These are phyloP conservation scores for Pyrus pyrifolia DNA, from an alignment of 306 rosid species.

Conservation along the genomic window DNA sequence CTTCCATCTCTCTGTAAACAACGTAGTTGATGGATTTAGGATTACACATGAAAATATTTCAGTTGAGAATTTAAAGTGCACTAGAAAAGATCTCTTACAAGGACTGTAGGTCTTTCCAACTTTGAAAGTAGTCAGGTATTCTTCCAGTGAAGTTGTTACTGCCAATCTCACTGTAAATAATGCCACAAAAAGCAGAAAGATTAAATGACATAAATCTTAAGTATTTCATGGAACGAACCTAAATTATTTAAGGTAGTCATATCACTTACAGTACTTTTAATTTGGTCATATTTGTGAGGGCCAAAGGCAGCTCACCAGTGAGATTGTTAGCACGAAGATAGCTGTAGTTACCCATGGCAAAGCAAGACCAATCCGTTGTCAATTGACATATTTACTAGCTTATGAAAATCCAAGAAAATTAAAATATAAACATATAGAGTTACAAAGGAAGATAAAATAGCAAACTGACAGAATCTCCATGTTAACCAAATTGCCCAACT, in stretches of 20 bases:
- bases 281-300: constrained; percentile 9
- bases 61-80: not conserved
- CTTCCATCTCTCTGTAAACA: constrained; percentile 17
- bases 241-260: not conserved
- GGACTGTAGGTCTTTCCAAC: not conserved
- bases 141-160: constrained; percentile 32
- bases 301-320: constrained; percentile 16
- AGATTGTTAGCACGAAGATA: constrained; percentile 25
- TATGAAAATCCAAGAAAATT: not conserved
- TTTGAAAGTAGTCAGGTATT: constrained; percentile 11
- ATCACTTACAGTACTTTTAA: constrained; percentile 10
- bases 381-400: not conserved
- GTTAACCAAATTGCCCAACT: constrained; percentile 24
- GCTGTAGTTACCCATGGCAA: constrained; percentile 10
- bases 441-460: not conserved
- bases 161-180: constrained; percentile 13
- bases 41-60: not conserved
- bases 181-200: not conserved
- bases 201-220: not conserved
- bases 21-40: not conserved
- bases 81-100: constrained; percentile 5
- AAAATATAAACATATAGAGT: not conserved
- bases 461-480: constrained; percentile 16
- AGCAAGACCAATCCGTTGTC: not conserved
- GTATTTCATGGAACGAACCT: not conserved